phyloP scores from a whole-genome alignment of 2,329 filamentous ascomycete genomes.

The Ophiosphaerella korrae region DNA sequence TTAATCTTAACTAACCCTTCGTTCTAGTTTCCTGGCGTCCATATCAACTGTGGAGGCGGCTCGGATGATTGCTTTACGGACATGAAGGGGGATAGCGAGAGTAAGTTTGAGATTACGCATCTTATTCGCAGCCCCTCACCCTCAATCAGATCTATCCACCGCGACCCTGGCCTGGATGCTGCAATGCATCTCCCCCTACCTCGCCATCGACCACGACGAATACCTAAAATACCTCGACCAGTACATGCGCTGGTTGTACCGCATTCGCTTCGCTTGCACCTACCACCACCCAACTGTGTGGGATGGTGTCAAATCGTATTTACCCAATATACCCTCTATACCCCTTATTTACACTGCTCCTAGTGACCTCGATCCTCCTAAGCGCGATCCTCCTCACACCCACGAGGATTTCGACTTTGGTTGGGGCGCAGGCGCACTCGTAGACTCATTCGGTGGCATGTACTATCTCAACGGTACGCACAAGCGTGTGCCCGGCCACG shows the following conservation, averaged over 20 bases:
- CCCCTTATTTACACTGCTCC: slow-evolving; percentile 25
- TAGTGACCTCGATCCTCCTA: slow-evolving; percentile 26
- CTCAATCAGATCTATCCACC: slow-evolving; percentile 47
- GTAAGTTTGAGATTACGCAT: slow-evolving; percentile 17
- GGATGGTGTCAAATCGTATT: slow-evolving; percentile 14
- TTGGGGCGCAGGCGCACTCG: slow-evolving; percentile 53
- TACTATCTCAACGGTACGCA: slow-evolving; percentile 52
- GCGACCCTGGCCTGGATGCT: slow-evolving; percentile 63
- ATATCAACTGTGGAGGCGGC: slow-evolving; percentile 59
- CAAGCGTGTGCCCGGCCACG: slow-evolving; percentile 52
- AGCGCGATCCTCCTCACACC: slow-evolving; percentile 34
- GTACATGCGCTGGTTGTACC: slow-evolving; percentile 44
- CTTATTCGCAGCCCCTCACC: background rate
- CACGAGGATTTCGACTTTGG: slow-evolving; percentile 49
- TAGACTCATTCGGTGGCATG: slow-evolving; percentile 48
- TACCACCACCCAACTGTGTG: slow-evolving; percentile 30
- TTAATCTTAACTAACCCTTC: background rate
- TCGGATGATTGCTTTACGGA: slow-evolving; percentile 35
- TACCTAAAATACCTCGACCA: slow-evolving; percentile 49
- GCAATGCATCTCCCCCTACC: slow-evolving; percentile 54
- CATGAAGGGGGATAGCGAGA: slow-evolving; percentile 43
- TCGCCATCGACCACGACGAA: slow-evolving; percentile 53
- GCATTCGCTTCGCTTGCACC: slow-evolving; percentile 36
- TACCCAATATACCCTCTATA: slow-evolving; percentile 26
- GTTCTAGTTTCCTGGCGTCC: slow-evolving; percentile 54